Base-by-base conservation (phyloP, 768 basidiomycete genomes). In the Hypsizygus marmoreus region DNA sequence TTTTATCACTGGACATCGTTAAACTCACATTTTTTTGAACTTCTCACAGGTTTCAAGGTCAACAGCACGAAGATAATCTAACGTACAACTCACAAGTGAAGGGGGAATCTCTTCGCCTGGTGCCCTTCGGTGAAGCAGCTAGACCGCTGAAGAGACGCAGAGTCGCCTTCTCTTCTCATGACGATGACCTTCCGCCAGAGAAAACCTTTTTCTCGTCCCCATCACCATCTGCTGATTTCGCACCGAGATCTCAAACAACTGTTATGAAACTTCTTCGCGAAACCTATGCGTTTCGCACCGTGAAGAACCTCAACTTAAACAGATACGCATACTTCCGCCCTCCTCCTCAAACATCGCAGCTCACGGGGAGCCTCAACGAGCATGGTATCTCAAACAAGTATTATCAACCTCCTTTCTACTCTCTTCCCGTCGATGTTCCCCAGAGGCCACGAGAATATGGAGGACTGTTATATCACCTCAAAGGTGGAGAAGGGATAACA, bases 391-490 rank as follows among this genome's bases (percentile, higher is more conserved):
- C 82, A 4, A 67, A 60, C 35, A 82, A 80, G 53, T 62, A 88
- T 17, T 95, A 97, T 64, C 80, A 75, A 34, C 70, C 78, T n/a
- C 89, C 95, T 0, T 86, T 79, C 64, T 99, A 91, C 59, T 91
- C 90, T 5, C 78, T 80, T 40, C 72, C 74, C 17, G 54, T 56
- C 4, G 95, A 98, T 60, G 76, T 84, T 0, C 86, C 92, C 1
- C 74, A 75, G 24, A 66, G 69, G n/a, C 66, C 84, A 2, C 75
- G 82, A 55, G 87, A 91, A 67, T 94, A 86, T 62, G 92, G 83
- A 16, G 94, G 93, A 0, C 63, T 90, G 1, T 57, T 79, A n/a
- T 95, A 87, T 62, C 71, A 72, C 30, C 68, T 95, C 16, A 83
- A 84, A 54, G 84, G 88, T 4, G 80, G 79, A 1, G 70, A 77